These are phyloP conservation scores for Penicillium ucsense DNA, from an alignment of 495 filamentous ascomycete genomes.

Conservation along the genomic window DNA sequence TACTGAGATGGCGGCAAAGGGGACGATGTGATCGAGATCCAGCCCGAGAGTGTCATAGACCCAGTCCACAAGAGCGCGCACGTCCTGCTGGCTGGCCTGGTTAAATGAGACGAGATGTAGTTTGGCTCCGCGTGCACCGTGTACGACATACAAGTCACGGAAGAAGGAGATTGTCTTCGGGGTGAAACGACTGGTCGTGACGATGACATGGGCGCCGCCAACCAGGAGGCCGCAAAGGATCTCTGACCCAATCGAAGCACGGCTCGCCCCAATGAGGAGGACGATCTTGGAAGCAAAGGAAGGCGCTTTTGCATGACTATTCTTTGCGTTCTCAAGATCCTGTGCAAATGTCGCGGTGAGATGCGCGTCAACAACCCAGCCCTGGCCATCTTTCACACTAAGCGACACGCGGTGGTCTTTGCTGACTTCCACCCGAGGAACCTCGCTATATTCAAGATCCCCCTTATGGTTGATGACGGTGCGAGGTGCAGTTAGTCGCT, in stretches of 20 bases:
- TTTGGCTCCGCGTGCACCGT: conserved; percentile 11
- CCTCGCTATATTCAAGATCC: no score
- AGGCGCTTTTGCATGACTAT: no score
- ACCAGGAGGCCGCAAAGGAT: conserved; percentile 8
- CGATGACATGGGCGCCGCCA: conserved; percentile 18
- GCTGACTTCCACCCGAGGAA: no score
- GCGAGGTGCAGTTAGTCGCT: no score
- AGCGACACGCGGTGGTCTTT: no score
- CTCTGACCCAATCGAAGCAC: conserved; percentile 12
- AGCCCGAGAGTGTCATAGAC: conserved; percentile 10
- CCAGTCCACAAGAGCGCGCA: conserved; percentile 6
- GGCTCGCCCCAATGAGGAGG: conserved; percentile 18
- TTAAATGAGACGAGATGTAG: conserved; percentile 19
- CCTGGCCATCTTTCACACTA: no score
- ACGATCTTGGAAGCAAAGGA: conserved; percentile 4
- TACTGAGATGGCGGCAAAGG: conserved; percentile 20
- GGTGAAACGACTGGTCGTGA: conserved; percentile 13
- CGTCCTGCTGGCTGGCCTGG: conserved; percentile 20
- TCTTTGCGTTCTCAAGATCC: no score
- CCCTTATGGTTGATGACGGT: no score
- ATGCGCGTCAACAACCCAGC: no score
- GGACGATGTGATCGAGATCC: conserved; percentile 16
- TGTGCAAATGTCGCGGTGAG: background rate
- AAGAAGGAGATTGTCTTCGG: conserved; percentile 5
- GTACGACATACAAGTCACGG: conserved; percentile 9